These are phyloP conservation scores for Tuber brumale DNA, from an alignment of 495 filamentous ascomycete genomes.

Conservation along the genomic window DNA sequence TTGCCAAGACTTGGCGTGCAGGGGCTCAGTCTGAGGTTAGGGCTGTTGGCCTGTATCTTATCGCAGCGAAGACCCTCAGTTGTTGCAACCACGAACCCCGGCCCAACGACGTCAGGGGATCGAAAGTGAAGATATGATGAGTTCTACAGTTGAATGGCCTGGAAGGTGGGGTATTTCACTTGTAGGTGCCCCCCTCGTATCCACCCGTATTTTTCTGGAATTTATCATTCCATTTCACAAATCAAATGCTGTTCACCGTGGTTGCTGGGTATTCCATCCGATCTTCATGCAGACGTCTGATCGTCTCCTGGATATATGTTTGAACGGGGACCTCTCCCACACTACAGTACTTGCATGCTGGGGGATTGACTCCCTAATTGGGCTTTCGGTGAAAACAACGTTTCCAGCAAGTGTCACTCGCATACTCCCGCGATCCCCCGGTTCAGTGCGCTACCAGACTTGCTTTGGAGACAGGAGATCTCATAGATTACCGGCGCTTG, in stretches of 20 bases:
- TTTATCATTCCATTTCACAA: not conserved
- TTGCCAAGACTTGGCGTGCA: constrained; percentile 25
- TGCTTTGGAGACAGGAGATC: constrained; percentile 48
- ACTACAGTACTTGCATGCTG: constrained; percentile 50
- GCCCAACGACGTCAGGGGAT: not conserved
- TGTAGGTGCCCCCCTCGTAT: not conserved
- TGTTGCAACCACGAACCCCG: not conserved
- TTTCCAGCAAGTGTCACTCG: constrained; percentile 54
- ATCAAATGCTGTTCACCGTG: not conserved
- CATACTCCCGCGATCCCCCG: constrained; percentile 49
- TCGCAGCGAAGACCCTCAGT: not conserved
- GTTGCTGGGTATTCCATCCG: constrained; percentile 15
- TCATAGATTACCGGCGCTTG: no score
- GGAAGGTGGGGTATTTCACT: not conserved
- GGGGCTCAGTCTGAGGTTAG: not conserved
- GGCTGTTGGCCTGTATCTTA: not conserved
- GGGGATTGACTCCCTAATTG: constrained; percentile 50
- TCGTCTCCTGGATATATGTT: constrained; percentile 49
- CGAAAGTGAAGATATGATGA: not conserved
- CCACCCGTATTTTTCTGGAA: not conserved
- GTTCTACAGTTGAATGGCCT: not conserved
- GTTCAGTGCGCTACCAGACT: constrained; percentile 45
- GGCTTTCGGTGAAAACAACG: constrained; percentile 45
- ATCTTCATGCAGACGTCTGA: constrained; percentile 41
- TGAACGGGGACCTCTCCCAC: constrained; percentile 48